Evolutionary conservation across 176 grass and related monocot genomes (phyloP), one percentile per base, ranked within the genome.

Genomic region (Carex littledalei): DNA sequence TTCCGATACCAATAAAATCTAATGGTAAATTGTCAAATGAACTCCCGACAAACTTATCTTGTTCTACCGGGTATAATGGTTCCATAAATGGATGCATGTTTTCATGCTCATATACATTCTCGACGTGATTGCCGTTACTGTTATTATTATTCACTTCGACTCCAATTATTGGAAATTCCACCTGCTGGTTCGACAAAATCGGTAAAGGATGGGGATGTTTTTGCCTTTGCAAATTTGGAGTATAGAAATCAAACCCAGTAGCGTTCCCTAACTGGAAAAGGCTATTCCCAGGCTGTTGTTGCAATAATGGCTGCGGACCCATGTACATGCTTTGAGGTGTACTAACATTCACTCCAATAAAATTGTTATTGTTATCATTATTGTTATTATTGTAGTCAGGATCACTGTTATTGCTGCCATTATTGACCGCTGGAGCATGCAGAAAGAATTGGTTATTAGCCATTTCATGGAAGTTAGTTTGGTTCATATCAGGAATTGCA

Each of bases 11-110:
- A 56, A 92, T 95, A 67, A 89, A 99, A 81, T 99, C 93, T 77
- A 95, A 87, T 78, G 93, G 90, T 53, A 94, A 84, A 32, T 87
- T 94, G 22, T 89, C 86, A 86, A 99, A 99, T 31, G 93, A 92
- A 95, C 85, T 93, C 61, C 91, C 86, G 39, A 87, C 89, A 89
- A 97, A 97, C 54, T 91, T 97, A 87, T 95, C 93, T 82, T 90
- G 88, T 26, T 94, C 91, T 52, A 62, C 57, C 9, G 55, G 32
- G 47, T 89, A 99, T 78, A 99, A 95, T 8, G 85, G 87, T 81
- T 91, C 94, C 78, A 91, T 70, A 59, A 92, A 88, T 49, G 80
- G 79, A 62, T 91, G 89, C 83, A 89, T 88, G 37, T 88, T 88
- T 86, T 84, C 88, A 82, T 89, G 85, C 39, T 12, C 59, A 54